These are phyloP conservation scores for Monilinia laxa DNA, from an alignment of 2,329 filamentous ascomycete species.

Conservation along the genomic window DNA sequence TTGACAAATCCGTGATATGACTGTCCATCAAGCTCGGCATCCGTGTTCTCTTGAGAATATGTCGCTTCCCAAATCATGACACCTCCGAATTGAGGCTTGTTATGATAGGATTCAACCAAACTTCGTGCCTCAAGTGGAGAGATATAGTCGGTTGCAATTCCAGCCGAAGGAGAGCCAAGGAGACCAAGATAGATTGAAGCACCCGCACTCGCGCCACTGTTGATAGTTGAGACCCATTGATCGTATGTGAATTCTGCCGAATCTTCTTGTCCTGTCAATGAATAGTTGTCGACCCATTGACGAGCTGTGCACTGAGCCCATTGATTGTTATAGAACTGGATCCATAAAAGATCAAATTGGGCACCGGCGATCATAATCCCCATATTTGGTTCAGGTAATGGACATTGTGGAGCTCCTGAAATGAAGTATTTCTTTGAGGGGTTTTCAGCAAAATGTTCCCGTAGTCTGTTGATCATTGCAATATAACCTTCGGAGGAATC, in stretches of 20 bases:
- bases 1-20: constrained; percentile 31
- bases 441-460: constrained; percentile 31
- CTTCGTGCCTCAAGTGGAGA: constrained; percentile 31
- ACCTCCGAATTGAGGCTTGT: constrained; percentile 37
- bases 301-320: constrained; percentile 34
- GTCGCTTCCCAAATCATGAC: constrained; percentile 41
- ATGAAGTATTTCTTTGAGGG: constrained; percentile 38
- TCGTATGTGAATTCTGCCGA: constrained; percentile 33
- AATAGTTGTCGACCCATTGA: constrained; percentile 26
- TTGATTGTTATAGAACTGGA: constrained; percentile 41
- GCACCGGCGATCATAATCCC: constrained; percentile 33
- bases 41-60: constrained; percentile 29
- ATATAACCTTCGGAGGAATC: constrained; percentile 37
- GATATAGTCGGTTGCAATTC: constrained; percentile 31
- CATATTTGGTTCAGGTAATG: constrained; percentile 39
- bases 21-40: constrained; percentile 20
- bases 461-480: constrained; percentile 36
- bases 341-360: constrained; percentile 39
- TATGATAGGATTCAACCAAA: constrained; percentile 32
- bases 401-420: constrained; percentile 40
- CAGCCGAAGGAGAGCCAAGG: constrained; percentile 25
- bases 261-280: neutral
- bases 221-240: constrained; percentile 30
- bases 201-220: constrained; percentile 30
- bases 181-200: constrained; percentile 40